phyloP scores from a whole-genome alignment of 352 stramenopile genomes.

The Phytophthora macrochlamydospora region DNA sequence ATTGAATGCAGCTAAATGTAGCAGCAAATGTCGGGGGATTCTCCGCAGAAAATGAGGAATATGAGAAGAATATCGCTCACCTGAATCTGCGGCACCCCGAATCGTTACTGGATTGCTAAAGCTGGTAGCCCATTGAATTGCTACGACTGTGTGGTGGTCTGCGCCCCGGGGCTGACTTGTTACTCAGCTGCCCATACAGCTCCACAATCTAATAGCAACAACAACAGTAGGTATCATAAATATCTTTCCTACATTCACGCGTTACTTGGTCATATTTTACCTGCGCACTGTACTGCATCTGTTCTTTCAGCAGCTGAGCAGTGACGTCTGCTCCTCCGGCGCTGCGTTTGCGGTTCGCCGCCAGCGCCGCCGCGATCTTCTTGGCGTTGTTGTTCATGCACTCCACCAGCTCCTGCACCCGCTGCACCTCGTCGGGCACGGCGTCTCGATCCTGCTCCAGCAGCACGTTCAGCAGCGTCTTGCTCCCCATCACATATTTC shows the following conservation, averaged over 20 bases:
- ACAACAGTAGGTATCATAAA: slow-evolving; percentile 1
- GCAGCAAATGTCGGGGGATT: no score
- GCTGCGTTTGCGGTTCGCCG: slow-evolving; percentile 39
- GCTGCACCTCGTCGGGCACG: slow-evolving; percentile 54
- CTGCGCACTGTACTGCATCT: slow-evolving; percentile 52
- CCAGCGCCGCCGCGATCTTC: slow-evolving; percentile 63
- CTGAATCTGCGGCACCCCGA: no score
- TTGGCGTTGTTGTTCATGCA: slow-evolving; percentile 73
- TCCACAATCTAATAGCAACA: slow-evolving; percentile 36
- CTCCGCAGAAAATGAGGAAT: no score
- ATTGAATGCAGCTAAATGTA: no score
- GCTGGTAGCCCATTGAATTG: neutral
- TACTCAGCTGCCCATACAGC: slow-evolving; percentile 44
- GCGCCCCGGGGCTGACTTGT: slow-evolving; percentile 19
- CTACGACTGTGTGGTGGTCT: slow-evolving; percentile 4
- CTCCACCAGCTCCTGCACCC: slow-evolving; percentile 70
- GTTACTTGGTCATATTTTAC: slow-evolving; percentile 10
- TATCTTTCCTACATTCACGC: neutral
- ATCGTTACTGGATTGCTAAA: no score
- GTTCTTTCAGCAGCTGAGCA: slow-evolving; percentile 62
- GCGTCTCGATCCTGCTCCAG: slow-evolving; percentile 8
- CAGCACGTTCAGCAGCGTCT: slow-evolving; percentile 44
- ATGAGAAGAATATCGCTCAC: no score
- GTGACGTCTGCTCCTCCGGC: slow-evolving; percentile 34
- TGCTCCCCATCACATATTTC: slow-evolving; percentile 36